Evolutionary conservation across 1,284 basidiomycete genomes (phyloP), one percentile per base, ranked within the genome.

Genomic region (Cystobasidium pallidum): DNA sequence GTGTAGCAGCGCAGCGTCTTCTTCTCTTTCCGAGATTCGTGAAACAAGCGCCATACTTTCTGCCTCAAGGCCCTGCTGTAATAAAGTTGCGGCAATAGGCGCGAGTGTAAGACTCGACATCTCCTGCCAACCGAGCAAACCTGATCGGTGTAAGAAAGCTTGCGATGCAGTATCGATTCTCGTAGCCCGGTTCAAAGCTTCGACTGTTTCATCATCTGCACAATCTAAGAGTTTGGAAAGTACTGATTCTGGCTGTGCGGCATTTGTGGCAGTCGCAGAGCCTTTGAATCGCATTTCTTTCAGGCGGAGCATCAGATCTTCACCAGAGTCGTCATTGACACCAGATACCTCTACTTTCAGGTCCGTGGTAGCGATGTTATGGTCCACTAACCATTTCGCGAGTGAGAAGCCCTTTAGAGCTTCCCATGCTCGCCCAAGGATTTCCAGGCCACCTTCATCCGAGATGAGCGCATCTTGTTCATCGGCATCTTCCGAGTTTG

Each of bases 11-110:
- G 96, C 55, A 85, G 85, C 70, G 89, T 87, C 7, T 86, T 91
- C 36, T 89, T 86, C 13, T 89, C 89, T 57, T 87, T 83, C 32
- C 91, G 92, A 62, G 92, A 86, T 28, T 85, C 89, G 88, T 19
- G 86, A 85, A 61, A 90, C 82, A 57, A 91, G 83, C 73, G 89
- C 88, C 62, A 85, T 81, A 0, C 90, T 85, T 34, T 87, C 83
- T 72, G 85, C 83, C 58, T 85, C 82, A 78, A 91, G 88, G 1
- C 88, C 89, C 57, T 91, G 83, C 1, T 83, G 80, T 32, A 89
- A 84, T 43, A 95, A 83, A 28, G 83, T 82, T 74, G 91, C 86
- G 72, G 88, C 90, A 75, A 71, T 41, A 21, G 43, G 30, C 13
- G 67, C 67, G 19, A 70, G 30, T 1, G 39, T 28, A 17, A 41